These are phyloP conservation scores for Casuarina equisetifolia DNA, from an alignment of 306 rosid genomes.

Conservation along the genomic window DNA sequence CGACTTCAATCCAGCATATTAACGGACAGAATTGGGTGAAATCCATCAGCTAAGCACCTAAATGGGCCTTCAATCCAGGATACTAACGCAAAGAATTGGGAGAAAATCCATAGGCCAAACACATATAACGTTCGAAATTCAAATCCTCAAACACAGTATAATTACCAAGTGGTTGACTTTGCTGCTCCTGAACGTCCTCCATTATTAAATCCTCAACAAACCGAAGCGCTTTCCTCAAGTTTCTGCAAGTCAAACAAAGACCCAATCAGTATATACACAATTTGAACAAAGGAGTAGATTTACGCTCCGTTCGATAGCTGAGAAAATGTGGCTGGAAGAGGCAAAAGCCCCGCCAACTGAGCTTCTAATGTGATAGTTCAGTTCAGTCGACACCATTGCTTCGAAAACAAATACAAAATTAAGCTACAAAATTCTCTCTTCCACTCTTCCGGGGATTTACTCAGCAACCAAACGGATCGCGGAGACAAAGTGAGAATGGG, in stretches of 20 bases:
- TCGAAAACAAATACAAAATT: background rate
- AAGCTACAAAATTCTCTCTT: background rate
- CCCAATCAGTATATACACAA: background rate
- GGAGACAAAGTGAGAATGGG: background rate
- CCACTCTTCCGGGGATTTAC: background rate
- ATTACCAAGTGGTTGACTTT: conserved; percentile 29
- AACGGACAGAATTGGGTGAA: background rate
- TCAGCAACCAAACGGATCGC: conserved; percentile 13
- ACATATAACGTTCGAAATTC: background rate
- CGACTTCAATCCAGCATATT: background rate
- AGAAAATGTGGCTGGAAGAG: conserved; percentile 7
- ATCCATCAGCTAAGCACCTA: background rate
- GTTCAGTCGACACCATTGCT: background rate
- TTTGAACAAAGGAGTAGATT: background rate
- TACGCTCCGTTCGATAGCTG: background rate
- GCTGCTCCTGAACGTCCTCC: conserved; percentile 57
- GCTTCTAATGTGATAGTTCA: background rate
- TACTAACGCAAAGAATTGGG: background rate
- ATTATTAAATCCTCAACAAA: conserved; percentile 24
- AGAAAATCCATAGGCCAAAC: background rate
- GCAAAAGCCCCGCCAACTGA: background rate
- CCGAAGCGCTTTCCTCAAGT: conserved; percentile 5
- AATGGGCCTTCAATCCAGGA: background rate
- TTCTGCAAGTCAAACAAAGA: conserved; percentile 21
- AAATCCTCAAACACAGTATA: background rate